Percentiles rank a stretch among this genome's conserved stretches.
Conservation (phyloP, 345 rosid species). For the Gynandropsis gynandra region DNA sequence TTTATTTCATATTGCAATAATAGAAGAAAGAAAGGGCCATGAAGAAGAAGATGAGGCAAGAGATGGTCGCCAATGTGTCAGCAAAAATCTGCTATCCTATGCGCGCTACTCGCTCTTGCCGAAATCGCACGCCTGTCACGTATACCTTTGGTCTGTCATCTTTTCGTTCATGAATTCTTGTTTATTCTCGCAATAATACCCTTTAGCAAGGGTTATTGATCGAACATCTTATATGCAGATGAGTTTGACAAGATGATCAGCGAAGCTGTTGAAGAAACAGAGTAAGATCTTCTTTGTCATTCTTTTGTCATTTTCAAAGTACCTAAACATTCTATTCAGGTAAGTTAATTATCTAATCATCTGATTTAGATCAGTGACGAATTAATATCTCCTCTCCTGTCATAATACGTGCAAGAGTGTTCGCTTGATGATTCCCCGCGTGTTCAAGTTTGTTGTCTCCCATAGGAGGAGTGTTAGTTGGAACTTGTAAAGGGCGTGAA, state of each 20-base stretch:
- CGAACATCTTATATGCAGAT: constrained; percentile 38
- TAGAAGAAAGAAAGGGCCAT: constrained; percentile 68
- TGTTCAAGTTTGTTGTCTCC: neutral
- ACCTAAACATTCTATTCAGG: neutral
- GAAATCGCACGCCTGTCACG: constrained; percentile 44
- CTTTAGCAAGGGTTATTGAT: constrained; percentile 9
- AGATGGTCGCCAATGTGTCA: constrained; percentile 36
- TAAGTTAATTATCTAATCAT: neutral
- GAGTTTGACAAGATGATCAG: constrained; percentile 64
- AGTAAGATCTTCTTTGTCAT: constrained; percentile 41
- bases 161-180: constrained; percentile 11
- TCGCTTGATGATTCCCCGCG: neutral
- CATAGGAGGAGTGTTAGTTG: neutral
- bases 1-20: constrained; percentile 9
- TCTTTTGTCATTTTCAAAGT: constrained; percentile 5
- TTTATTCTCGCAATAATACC: constrained; percentile 6
- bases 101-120: constrained; percentile 54
- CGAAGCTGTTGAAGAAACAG: constrained; percentile 52
- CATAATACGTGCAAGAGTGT: neutral
- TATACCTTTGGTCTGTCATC: constrained; percentile 62
- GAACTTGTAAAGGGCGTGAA: neutral
- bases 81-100: constrained; percentile 25
- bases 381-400: constrained; percentile 9
- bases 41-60: constrained; percentile 48
- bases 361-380: constrained; percentile 2